Conservation (phyloP, 2,329 filamentous ascomycete species). For the Xylariaceae sp. region DNA sequence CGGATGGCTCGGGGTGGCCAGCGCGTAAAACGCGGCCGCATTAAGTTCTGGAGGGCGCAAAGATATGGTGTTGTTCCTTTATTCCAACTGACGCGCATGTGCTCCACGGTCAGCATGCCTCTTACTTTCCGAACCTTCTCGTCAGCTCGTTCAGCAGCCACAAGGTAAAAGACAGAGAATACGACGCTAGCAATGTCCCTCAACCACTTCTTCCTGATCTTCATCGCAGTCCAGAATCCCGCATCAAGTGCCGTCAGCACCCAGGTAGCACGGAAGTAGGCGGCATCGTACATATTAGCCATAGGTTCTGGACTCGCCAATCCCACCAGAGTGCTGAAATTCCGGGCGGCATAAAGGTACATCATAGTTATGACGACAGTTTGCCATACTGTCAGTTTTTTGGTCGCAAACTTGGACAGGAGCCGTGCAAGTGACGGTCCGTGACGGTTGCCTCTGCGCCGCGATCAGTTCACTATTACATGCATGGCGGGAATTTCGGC, state of each 20-base stretch:
- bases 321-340: conserved; percentile 90
- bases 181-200: conserved; percentile 81
- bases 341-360: conserved; percentile 88
- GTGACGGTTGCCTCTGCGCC: conserved; percentile 78
- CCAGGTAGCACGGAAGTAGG: conserved; percentile 97
- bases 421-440: conserved; percentile 78
- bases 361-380: conserved; percentile 85
- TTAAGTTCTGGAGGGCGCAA: conserved; percentile 69
- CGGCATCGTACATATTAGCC: conserved; percentile 88
- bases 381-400: conserved; percentile 84
- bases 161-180: conserved; percentile 88
- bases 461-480: conserved; percentile 23
- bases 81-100: conserved; percentile 92
- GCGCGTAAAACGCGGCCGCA: conserved; percentile 79
- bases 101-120: conserved; percentile 85
- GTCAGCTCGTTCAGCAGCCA: conserved; percentile 91
- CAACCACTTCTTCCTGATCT: conserved; percentile 77
- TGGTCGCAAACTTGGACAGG: conserved; percentile 74
- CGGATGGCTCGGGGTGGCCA: conserved; percentile 83
- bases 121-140: conserved; percentile 95
- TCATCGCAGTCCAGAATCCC: conserved; percentile 99
- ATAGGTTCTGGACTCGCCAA: conserved; percentile 92
- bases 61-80: conserved; percentile 91
- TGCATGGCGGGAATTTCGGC: background rate
- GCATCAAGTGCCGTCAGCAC: conserved; percentile 92